A percentile compares a stretch with the other conserved stretches of the same genome.
These are phyloP conservation scores for Vaucheria bursata DNA, from an alignment of 352 stramenopile species.

Conservation along the genomic window DNA sequence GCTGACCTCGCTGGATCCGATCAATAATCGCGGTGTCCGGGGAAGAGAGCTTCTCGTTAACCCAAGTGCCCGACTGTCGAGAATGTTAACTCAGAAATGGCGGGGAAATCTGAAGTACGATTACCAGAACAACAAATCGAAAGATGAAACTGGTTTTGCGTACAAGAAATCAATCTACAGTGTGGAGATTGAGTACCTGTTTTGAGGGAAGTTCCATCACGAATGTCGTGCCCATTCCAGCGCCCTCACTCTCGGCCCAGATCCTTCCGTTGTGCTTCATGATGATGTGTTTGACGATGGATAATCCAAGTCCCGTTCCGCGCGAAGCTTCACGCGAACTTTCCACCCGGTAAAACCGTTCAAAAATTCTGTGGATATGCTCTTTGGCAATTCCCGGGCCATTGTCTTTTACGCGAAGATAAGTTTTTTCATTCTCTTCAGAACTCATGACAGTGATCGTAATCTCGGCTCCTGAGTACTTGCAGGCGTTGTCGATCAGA, in stretches of 20 bases:
- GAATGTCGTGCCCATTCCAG: background rate
- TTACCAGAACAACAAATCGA: background rate
- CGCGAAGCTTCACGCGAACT: background rate
- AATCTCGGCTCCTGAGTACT: background rate
- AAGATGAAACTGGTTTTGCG: background rate
- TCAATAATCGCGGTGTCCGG: too few species aligned
- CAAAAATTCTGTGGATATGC: background rate
- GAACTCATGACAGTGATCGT: background rate
- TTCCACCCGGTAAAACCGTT: background rate
- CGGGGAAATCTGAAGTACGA: too few species aligned
- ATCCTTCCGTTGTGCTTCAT: background rate
- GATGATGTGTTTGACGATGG: background rate
- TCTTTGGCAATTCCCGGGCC: background rate
- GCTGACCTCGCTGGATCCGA: too few species aligned
- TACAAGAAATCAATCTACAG: background rate
- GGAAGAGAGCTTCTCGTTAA: too few species aligned
- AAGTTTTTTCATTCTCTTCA: background rate
- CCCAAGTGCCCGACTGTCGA: too few species aligned
- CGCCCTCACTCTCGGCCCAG: background rate
- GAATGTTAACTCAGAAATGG: too few species aligned
- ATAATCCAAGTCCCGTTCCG: background rate
- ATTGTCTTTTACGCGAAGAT: background rate
- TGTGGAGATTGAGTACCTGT: background rate
- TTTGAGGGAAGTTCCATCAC: background rate
- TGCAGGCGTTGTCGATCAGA: background rate